A percentile compares a stretch with the other conserved stretches of the same genome.
These are phyloP conservation scores for Candida oleophila DNA, from an alignment of 805 yeast species.

Conservation along the genomic window DNA sequence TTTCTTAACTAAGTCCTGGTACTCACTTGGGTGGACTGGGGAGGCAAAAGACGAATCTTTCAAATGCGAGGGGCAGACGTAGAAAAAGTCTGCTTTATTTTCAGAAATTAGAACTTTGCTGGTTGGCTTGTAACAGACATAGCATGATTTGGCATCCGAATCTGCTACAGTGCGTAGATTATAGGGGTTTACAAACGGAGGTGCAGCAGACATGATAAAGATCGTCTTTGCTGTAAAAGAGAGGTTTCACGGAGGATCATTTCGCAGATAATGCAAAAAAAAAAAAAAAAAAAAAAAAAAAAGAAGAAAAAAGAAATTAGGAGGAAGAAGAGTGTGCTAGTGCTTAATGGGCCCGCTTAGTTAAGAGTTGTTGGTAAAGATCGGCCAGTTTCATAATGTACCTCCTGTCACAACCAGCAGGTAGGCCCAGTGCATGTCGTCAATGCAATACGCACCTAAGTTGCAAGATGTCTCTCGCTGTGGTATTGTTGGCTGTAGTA, in stretches of 20 bases:
- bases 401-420: no score
- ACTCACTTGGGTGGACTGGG: conserved; percentile 34
- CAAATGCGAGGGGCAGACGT: conserved; percentile 49
- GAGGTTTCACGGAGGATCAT: not conserved
- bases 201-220: conserved; percentile 4
- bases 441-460: not conserved
- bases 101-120: conserved; percentile 44
- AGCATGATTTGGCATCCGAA: conserved; percentile 44
- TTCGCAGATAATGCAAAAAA: not conserved
- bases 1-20: conserved; percentile 22
- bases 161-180: conserved; percentile 41
- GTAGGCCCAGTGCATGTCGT: not conserved
- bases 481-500: not conserved
- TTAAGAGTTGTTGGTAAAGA: no score
- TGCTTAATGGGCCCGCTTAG: no score
- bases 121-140: conserved; percentile 51
- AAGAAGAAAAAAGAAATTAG: no score
- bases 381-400: no score
- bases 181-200: conserved; percentile 38
- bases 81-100: conserved; percentile 52
- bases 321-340: no score
- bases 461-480: not conserved
- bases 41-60: conserved; percentile 47
- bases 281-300: no score
- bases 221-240: no score